Evolutionary conservation across 1,284 basidiomycete genomes (phyloP).

Genomic region (Sanghuangporus baumii): DNA sequence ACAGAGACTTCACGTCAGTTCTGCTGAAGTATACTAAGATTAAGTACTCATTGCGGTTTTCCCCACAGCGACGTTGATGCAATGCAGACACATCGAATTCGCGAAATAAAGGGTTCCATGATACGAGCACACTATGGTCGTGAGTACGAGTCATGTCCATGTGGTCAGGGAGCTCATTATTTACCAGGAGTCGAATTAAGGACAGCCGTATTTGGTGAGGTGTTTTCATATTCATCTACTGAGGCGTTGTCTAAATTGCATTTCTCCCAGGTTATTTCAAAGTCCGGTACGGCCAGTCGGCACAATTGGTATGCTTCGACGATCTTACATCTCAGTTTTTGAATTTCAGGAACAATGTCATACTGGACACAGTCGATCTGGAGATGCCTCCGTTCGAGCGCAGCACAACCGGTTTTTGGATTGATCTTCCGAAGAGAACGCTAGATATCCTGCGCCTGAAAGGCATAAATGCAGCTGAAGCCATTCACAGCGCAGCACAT

Average conservation of each 20-base stretch:
- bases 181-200: constrained; percentile 58
- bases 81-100: constrained; percentile 71
- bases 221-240: constrained; percentile 25
- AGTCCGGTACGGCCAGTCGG: constrained; percentile 40
- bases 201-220: constrained; percentile 71
- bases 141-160: constrained; percentile 29
- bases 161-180: not conserved
- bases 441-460: constrained; percentile 52
- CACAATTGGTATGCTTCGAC: not conserved
- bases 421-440: constrained; percentile 65
- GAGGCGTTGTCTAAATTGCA: constrained; percentile 7
- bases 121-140: constrained; percentile 70
- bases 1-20: constrained; percentile 69
- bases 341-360: constrained; percentile 46
- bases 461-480: constrained; percentile 63
- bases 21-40: not conserved
- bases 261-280: constrained; percentile 36
- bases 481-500: constrained; percentile 83
- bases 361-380: constrained; percentile 77
- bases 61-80: constrained; percentile 67
- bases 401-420: constrained; percentile 78
- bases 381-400: constrained; percentile 78
- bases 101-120: constrained; percentile 57
- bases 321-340: not conserved
- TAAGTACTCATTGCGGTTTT: not conserved